Evolutionary conservation across 352 stramenopile genomes (phyloP).

Genomic region (Phytopythium montanum): DNA sequence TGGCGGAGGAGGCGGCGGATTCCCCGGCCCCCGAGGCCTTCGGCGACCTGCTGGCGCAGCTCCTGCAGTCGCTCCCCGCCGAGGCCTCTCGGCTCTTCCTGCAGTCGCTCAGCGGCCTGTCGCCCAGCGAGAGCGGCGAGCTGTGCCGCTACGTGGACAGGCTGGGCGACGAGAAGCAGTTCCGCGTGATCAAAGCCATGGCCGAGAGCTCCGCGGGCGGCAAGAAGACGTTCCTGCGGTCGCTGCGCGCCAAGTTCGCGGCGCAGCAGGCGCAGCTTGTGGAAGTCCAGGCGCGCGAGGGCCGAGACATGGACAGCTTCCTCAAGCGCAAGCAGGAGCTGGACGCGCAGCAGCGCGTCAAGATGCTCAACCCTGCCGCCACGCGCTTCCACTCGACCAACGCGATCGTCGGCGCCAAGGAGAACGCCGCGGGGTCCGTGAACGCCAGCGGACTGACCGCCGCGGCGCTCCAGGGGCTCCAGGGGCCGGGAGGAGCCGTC

Average conservation of each 20-base stretch:
- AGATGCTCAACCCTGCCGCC: slow-evolving; percentile 55
- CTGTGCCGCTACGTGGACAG: slow-evolving; percentile 71
- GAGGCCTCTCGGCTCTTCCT: slow-evolving; percentile 75
- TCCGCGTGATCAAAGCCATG: slow-evolving; percentile 83
- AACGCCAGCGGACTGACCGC: slow-evolving; percentile 24
- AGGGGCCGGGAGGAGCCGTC: slow-evolving; percentile 7
- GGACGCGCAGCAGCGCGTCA: slow-evolving; percentile 55
- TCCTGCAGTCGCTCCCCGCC: slow-evolving; percentile 65
- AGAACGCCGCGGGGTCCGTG: slow-evolving; percentile 26
- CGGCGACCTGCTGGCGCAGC: slow-evolving; percentile 70
- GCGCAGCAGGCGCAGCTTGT: slow-evolving; percentile 56
- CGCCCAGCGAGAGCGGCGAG: slow-evolving; percentile 64
- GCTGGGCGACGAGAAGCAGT: slow-evolving; percentile 81
- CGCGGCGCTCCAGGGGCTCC: slow-evolving; percentile 23
- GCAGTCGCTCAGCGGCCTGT: slow-evolving; percentile 69
- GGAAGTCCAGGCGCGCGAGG: slow-evolving; percentile 41
- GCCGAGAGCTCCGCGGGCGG: slow-evolving; percentile 70
- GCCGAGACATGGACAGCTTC: slow-evolving; percentile 62
- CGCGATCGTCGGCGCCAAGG: slow-evolving; percentile 46
- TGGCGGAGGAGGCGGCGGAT: slow-evolving; percentile 9
- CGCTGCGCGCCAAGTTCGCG: slow-evolving; percentile 68
- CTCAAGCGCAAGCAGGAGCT: slow-evolving; percentile 72
- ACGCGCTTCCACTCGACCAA: slow-evolving; percentile 80
- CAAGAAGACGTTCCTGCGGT: slow-evolving; percentile 77
- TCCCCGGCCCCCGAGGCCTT: slow-evolving; percentile 24